A percentile compares a stretch with the other conserved stretches of the same genome.
Evolutionary conservation across 768 basidiomycete genomes (phyloP).

Genomic region (Dioszegia hungarica): DNA sequence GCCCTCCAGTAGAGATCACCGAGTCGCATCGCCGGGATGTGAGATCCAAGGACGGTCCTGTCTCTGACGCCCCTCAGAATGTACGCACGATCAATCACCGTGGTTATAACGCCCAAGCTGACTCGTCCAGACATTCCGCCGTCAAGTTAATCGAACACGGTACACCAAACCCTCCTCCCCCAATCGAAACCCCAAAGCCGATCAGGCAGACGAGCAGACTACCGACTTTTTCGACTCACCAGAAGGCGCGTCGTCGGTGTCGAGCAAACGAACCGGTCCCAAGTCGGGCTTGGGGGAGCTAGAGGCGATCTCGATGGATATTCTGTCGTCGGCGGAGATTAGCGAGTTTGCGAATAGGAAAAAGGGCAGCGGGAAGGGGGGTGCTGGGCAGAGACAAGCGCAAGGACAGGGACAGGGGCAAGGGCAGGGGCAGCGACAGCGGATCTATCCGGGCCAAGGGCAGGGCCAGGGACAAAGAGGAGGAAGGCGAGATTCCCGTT

Average conservation of each 20-base stretch:
- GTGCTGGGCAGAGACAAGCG: neutral
- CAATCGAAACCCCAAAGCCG: neutral
- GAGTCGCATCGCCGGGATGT: slow-evolving; percentile 1
- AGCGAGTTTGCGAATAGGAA: neutral
- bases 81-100: no score
- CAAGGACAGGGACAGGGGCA: neutral
- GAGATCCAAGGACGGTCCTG: neutral
- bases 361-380: neutral
- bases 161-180: no score
- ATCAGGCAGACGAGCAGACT: neutral
- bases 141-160: no score
- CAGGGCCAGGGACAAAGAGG: slow-evolving; percentile 1
- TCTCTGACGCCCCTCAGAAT: no score
- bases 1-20: neutral
- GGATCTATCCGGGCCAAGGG: neutral
- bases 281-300: no score
- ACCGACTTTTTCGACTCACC: slow-evolving; percentile 6
- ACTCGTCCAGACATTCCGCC: no score
- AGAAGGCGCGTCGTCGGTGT: no score
- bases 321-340: neutral
- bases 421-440: neutral
- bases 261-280: no score
- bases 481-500: neutral
- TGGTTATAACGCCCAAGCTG: no score
- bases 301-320: neutral